phyloP scores from a whole-genome alignment of 441 rosid species.

The Daphne laureola region DNA sequence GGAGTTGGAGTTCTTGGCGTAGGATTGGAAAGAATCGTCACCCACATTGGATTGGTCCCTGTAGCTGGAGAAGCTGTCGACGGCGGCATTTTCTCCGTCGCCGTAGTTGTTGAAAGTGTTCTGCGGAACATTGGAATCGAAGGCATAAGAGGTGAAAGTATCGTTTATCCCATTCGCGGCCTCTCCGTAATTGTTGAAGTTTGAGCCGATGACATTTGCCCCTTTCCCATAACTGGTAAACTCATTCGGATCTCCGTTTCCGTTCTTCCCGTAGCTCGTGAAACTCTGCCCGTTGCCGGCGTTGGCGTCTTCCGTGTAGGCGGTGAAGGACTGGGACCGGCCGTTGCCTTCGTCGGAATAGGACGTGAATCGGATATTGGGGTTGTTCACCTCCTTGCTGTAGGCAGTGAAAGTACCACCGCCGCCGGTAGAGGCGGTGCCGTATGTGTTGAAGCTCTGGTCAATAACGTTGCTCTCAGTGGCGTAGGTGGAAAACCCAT shows the following conservation, averaged over 20 bases:
- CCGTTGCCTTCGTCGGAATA: constrained; percentile 54
- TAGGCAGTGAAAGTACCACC: constrained; percentile 52
- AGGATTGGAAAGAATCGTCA: constrained; percentile 68
- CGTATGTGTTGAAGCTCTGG: constrained; percentile 73
- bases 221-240: constrained; percentile 51
- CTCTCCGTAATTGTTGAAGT: constrained; percentile 63
- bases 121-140: constrained; percentile 51
- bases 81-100: constrained; percentile 46
- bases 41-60: constrained; percentile 86
- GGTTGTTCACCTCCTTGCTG: constrained; percentile 45
- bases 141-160: constrained; percentile 67
- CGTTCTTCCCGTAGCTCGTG: constrained; percentile 61
- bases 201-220: constrained; percentile 67
- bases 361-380: constrained; percentile 52
- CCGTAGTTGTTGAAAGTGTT: constrained; percentile 71
- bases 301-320: constrained; percentile 47
- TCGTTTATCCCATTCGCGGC: constrained; percentile 47
- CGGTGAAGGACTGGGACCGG: constrained; percentile 37
- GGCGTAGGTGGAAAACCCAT: constrained; percentile 53
- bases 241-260: constrained; percentile 44
- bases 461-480: constrained; percentile 49
- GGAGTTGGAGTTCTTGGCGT: constrained; percentile 52
- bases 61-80: constrained; percentile 47
- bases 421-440: constrained; percentile 57
- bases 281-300: constrained; percentile 53